These are phyloP conservation scores for Aphanomyces invadans DNA, from an alignment of 352 stramenopile genomes.

Conservation along the genomic window DNA sequence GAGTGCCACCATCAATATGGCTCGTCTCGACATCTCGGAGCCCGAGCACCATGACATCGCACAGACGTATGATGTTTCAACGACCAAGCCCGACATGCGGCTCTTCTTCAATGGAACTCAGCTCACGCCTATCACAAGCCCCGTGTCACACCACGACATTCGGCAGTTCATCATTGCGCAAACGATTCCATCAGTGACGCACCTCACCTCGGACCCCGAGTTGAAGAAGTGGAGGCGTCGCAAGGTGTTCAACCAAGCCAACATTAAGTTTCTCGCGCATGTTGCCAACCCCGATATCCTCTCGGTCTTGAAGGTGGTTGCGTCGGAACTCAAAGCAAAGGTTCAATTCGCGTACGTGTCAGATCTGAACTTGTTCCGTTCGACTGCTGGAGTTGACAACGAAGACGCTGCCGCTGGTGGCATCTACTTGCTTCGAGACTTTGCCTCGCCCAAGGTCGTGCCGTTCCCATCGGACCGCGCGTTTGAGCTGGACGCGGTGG, in stretches of 20 bases:
- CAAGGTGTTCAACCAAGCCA: slow-evolving; percentile 21
- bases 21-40: slow-evolving; percentile 21
- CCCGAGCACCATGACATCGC: slow-evolving; percentile 22
- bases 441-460: slow-evolving; percentile 5
- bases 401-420: not conserved
- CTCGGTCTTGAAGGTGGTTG: not conserved
- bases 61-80: not conserved
- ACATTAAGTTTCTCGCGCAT: slow-evolving; percentile 21
- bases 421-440: slow-evolving; percentile 20
- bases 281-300: not conserved
- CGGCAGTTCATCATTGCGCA: slow-evolving; percentile 15
- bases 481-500: not conserved
- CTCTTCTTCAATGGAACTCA: slow-evolving; percentile 20
- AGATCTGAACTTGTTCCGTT: not conserved
- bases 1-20: slow-evolving; percentile 13
- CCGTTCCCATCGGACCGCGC: not conserved
- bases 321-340: not conserved
- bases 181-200: slow-evolving; percentile 16
- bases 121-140: not conserved
- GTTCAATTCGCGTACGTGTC: slow-evolving; percentile 15
- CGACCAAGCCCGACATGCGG: slow-evolving; percentile 8
- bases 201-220: not conserved
- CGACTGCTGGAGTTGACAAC: not conserved
- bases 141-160: slow-evolving; percentile 9
- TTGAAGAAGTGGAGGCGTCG: slow-evolving; percentile 24